Percentiles rank a stretch among this genome's conserved stretches.
These are phyloP conservation scores for Arachnomyces sp. DNA, from an alignment of 2,329 filamentous ascomycete genomes.

Conservation along the genomic window DNA sequence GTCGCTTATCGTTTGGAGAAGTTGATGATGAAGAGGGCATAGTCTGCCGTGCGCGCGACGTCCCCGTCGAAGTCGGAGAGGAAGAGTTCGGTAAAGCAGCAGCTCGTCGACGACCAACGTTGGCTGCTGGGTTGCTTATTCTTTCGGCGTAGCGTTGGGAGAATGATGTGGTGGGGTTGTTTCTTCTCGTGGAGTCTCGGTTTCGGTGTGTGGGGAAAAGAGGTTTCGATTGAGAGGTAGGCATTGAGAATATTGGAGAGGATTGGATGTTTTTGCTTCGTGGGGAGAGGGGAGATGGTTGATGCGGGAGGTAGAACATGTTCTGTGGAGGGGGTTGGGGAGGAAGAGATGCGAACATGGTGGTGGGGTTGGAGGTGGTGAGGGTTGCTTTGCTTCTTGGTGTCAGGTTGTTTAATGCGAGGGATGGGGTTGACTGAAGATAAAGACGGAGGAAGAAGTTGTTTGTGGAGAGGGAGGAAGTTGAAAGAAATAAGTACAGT, in stretches of 20 bases:
- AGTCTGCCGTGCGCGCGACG: conserved; percentile 7
- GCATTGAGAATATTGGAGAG: neutral
- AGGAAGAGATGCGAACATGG: conserved; percentile 24
- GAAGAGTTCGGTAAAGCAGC: too few relatives aligned
- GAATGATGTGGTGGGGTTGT: conserved; percentile 16
- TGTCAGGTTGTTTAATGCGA: too few relatives aligned
- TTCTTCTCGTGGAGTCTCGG: conserved; percentile 6
- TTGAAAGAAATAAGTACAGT: too few relatives aligned
- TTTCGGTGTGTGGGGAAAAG: conserved; percentile 6
- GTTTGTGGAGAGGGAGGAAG: neutral
- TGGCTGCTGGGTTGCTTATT: conserved; percentile 26
- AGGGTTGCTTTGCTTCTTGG: too few relatives aligned
- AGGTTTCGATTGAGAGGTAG: neutral
- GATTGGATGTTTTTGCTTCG: neutral
- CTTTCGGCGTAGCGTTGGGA: conserved; percentile 28
- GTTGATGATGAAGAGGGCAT: conserved; percentile 19
- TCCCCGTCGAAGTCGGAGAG: neutral
- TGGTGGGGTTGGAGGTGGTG: conserved; percentile 3
- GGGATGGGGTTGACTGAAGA: too few relatives aligned
- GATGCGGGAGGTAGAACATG: conserved; percentile 9
- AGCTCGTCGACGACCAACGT: conserved; percentile 12
- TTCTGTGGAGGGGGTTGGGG: conserved; percentile 3
- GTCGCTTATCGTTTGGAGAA: conserved; percentile 26
- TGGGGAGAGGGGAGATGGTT: conserved; percentile 1
- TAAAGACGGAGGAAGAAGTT: too few relatives aligned